Conservation (phyloP, 1,139 yeast species). For the Suhomyces ambrosiae region DNA sequence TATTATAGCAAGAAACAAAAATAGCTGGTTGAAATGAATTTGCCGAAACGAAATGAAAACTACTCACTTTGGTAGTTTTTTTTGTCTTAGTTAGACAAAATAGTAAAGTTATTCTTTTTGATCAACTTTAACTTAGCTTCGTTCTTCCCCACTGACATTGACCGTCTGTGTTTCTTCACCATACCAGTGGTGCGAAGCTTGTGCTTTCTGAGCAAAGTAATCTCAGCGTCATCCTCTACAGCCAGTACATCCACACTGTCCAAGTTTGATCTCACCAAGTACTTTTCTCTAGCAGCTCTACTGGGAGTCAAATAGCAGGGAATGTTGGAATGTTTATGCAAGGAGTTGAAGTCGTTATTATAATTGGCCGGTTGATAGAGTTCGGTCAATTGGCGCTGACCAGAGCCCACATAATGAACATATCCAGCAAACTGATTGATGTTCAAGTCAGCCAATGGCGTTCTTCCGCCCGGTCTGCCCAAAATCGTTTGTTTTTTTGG, state of each 20-base stretch:
- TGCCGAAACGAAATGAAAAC: no score
- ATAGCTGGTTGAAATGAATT: no score
- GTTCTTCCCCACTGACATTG: conserved; percentile 45
- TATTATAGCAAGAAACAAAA: no score
- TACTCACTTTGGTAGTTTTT: background rate
- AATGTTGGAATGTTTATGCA: conserved; percentile 36
- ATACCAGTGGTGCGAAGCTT: conserved; percentile 14
- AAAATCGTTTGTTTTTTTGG: conserved; percentile 26
- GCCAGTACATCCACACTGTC: conserved; percentile 16
- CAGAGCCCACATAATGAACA: conserved; percentile 17
- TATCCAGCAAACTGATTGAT: conserved; percentile 40
- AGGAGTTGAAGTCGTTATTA: conserved; percentile 37
- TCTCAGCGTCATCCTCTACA: conserved; percentile 34
- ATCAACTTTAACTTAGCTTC: conserved; percentile 38
- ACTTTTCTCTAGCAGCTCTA: conserved; percentile 27
- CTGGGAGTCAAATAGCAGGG: conserved; percentile 42
- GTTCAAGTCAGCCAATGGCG: conserved; percentile 37
- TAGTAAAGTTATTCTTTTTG: conserved; percentile 32
- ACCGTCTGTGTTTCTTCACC: conserved; percentile 33
- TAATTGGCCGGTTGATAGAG: conserved; percentile 36
- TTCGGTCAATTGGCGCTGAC: conserved; percentile 27
- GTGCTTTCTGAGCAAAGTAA: conserved; percentile 18
- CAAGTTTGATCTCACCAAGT: conserved; percentile 26
- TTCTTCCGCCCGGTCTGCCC: conserved; percentile 20
- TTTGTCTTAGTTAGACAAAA: conserved; percentile 15